Conservation (phyloP, 2,329 filamentous ascomycete species). For the Diatrype stigma region DNA sequence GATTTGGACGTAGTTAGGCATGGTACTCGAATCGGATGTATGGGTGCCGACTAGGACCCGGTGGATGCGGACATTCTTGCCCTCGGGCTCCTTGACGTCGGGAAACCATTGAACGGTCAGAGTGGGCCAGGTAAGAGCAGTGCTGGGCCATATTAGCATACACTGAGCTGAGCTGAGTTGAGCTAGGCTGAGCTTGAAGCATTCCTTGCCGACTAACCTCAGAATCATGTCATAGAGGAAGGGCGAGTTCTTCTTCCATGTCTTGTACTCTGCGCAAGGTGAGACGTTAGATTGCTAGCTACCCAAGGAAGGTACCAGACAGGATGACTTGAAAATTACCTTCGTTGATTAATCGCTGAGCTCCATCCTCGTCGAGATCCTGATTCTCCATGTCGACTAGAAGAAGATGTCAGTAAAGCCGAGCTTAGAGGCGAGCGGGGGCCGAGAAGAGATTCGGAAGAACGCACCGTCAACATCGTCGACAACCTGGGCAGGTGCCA, state of each 20-base stretch:
- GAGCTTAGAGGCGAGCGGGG: constrained; percentile 1
- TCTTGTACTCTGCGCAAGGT: constrained; percentile 78
- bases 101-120: constrained; percentile 98
- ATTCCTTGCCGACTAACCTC: constrained; percentile 45
- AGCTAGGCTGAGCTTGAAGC: not conserved
- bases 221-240: constrained; percentile 98
- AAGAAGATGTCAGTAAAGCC: constrained; percentile 14
- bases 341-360: constrained; percentile 92
- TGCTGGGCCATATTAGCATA: constrained; percentile 39
- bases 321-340: constrained; percentile 41
- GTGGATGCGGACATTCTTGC: constrained; percentile 83
- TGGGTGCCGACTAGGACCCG: constrained; percentile 91
- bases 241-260: constrained; percentile 99
- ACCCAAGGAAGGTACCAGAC: not conserved
- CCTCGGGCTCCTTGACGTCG: constrained; percentile 82
- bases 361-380: constrained; percentile 67
- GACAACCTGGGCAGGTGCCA: constrained; percentile 45
- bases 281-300: constrained; percentile 10
- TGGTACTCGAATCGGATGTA: constrained; percentile 66
- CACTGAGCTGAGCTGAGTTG: not conserved
- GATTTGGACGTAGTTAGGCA: constrained; percentile 89
- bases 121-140: constrained; percentile 94
- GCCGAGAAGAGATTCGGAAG: not conserved
- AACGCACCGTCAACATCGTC: constrained; percentile 48
- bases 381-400: constrained; percentile 47